Evolutionary conservation across 495 filamentous ascomycete species (phyloP).

Genomic region (Chaetomium fimeti): DNA sequence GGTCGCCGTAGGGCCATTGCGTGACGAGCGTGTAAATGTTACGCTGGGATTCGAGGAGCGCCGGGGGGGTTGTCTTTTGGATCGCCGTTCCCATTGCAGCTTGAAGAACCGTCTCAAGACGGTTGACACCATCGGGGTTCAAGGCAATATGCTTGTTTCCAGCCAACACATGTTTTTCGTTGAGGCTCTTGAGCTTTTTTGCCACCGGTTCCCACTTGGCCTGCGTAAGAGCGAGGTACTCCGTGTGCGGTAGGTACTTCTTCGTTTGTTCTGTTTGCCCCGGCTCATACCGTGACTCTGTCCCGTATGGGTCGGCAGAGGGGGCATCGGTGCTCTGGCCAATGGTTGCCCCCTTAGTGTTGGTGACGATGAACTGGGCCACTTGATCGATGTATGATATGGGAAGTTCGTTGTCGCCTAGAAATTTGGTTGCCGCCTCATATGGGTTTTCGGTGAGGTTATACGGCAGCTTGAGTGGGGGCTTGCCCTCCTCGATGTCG

Average conservation of each 20-base stretch:
- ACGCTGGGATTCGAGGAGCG: slow-evolving; percentile 55
- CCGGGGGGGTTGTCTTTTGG: slow-evolving; percentile 54
- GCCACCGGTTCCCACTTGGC: slow-evolving; percentile 40
- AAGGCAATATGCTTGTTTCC: slow-evolving; percentile 72
- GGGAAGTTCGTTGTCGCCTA: slow-evolving; percentile 85
- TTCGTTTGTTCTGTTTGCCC: slow-evolving; percentile 57
- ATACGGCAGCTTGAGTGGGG: slow-evolving; percentile 88
- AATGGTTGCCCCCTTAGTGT: slow-evolving; percentile 81
- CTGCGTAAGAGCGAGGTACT: slow-evolving; percentile 69
- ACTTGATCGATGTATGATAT: slow-evolving; percentile 90
- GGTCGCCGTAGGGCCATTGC: slow-evolving; percentile 71
- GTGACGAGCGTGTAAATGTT: slow-evolving; percentile 67
- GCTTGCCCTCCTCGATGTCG: slow-evolving; percentile 93
- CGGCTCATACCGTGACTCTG: slow-evolving; percentile 73
- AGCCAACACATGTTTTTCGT: slow-evolving; percentile 41
- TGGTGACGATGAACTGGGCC: slow-evolving; percentile 86
- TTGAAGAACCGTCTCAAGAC: slow-evolving; percentile 24
- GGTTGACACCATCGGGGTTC: slow-evolving; percentile 64
- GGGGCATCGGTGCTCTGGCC: slow-evolving; percentile 53
- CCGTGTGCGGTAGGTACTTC: slow-evolving; percentile 73
- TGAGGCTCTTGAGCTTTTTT: slow-evolving; percentile 32
- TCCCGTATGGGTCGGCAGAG: slow-evolving; percentile 68
- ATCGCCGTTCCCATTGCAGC: slow-evolving; percentile 22
- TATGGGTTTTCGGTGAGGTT: slow-evolving; percentile 92
- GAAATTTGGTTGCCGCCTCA: slow-evolving; percentile 87